These are phyloP conservation scores for Pichia heedii DNA, from an alignment of 805 yeast genomes.

Conservation along the genomic window DNA sequence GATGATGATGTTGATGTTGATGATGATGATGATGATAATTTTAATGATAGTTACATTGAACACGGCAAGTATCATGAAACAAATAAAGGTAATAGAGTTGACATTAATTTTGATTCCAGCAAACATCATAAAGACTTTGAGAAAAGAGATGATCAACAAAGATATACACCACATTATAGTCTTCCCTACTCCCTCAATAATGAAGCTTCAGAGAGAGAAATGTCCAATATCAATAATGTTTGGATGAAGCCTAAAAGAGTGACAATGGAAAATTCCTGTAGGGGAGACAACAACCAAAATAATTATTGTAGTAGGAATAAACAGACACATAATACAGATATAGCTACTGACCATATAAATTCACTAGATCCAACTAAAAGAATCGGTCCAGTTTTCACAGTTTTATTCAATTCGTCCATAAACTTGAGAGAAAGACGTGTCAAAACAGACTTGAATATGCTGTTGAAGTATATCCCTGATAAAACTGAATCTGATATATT, in stretches of 20 bases:
- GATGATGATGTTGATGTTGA: neutral
- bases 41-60: neutral
- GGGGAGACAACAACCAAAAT: neutral
- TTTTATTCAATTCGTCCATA: slow-evolving; percentile 19
- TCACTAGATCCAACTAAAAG: slow-evolving; percentile 8
- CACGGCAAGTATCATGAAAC: neutral
- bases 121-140: neutral
- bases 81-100: neutral
- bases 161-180: no score
- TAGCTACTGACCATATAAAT: neutral
- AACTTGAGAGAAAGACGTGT: slow-evolving; percentile 4
- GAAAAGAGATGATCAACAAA: no score
- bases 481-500: slow-evolving; percentile 38
- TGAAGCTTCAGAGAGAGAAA: no score
- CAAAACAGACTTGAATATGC: neutral
- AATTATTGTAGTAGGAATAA: neutral
- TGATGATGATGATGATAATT: neutral
- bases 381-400: slow-evolving; percentile 19
- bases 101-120: neutral
- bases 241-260: no score
- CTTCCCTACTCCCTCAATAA: no score
- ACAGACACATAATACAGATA: no score
- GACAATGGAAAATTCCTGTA: no score
- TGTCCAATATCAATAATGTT: no score
- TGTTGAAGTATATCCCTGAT: slow-evolving; percentile 31